Percentiles rank a stretch among this genome's conserved stretches.
Conservation (phyloP, 1,284 basidiomycete species). For the Boletus albobrunnescens region DNA sequence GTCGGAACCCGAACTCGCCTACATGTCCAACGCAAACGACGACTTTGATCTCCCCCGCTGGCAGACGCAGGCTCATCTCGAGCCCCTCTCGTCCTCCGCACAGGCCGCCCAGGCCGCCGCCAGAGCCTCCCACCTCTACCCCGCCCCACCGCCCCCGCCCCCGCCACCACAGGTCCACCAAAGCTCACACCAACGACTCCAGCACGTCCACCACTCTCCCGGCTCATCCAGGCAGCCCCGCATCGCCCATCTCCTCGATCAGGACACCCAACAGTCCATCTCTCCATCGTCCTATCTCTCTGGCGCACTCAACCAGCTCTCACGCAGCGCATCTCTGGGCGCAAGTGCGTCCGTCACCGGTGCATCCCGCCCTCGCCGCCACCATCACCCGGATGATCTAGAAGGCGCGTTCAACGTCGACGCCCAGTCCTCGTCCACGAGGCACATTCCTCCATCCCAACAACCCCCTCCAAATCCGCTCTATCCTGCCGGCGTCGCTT, state of each 20-base stretch:
- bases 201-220: conserved; percentile 28
- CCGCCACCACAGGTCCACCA: conserved; percentile 29
- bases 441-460: conserved; percentile 22
- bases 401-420: conserved; percentile 63
- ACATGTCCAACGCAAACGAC: conserved; percentile 52
- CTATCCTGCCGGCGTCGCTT: conserved; percentile 57
- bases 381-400: conserved; percentile 64
- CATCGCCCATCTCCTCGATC: conserved; percentile 60
- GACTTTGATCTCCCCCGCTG: conserved; percentile 77
- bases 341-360: conserved; percentile 42
- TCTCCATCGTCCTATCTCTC: conserved; percentile 50
- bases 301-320: conserved; percentile 47
- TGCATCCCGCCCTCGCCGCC: conserved; percentile 47
- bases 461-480: conserved; percentile 41
- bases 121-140: conserved; percentile 41
- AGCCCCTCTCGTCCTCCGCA: conserved; percentile 58
- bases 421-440: conserved; percentile 36
- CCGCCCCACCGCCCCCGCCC: conserved; percentile 43
- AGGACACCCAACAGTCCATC: conserved; percentile 47
- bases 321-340: conserved; percentile 64
- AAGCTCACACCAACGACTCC: conserved; percentile 21
- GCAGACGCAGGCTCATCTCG: conserved; percentile 60
- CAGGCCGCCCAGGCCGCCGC: conserved; percentile 58
- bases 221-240: conserved; percentile 50
- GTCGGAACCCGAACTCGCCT: conserved; percentile 52